Percentiles rank a stretch among this genome's conserved stretches.
Evolutionary conservation across 257 asterid species (phyloP).

Genomic region (Jacaranda mimosifolia): DNA sequence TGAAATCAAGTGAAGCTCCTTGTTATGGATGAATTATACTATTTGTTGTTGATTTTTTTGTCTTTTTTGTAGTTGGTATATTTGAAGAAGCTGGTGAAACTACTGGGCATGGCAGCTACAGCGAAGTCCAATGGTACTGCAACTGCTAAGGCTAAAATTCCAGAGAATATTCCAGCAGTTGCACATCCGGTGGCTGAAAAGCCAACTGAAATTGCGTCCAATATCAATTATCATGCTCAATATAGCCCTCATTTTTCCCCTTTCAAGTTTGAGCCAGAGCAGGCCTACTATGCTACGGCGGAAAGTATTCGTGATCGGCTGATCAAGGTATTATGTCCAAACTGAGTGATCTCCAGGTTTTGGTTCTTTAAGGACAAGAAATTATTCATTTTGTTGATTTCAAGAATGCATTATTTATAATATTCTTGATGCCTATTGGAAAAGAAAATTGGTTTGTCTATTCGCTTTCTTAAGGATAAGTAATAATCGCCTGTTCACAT

Average conservation of each 20-base stretch:
- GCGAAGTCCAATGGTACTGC: slow-evolving; percentile 47
- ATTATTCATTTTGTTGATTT: background rate
- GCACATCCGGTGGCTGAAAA: slow-evolving; percentile 75
- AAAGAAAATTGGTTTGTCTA: no score
- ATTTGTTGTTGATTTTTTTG: background rate
- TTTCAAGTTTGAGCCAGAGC: slow-evolving; percentile 90
- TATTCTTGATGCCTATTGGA: background rate
- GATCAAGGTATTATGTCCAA: slow-evolving; percentile 67
- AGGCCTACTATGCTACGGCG: slow-evolving; percentile 95
- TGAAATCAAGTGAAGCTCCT: slow-evolving; percentile 22
- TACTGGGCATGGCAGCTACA: slow-evolving; percentile 57
- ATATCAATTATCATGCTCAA: slow-evolving; percentile 87
- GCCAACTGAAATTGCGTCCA: slow-evolving; percentile 84
- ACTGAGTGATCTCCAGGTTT: background rate
- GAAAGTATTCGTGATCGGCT: slow-evolving; percentile 91
- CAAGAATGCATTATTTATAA: background rate
- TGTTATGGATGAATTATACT: background rate
- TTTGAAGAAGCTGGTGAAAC: slow-evolving; percentile 29
- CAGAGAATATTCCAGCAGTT: slow-evolving; percentile 60
- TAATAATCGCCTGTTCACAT: no score
- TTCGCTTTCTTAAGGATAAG: no score
- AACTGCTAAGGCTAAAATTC: slow-evolving; percentile 41
- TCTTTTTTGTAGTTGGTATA: slow-evolving; percentile 15
- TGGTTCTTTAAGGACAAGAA: background rate
- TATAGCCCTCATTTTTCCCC: slow-evolving; percentile 95